Conservation (phyloP, 306 rosid genomes). For the Pterocarpus santalinus region DNA sequence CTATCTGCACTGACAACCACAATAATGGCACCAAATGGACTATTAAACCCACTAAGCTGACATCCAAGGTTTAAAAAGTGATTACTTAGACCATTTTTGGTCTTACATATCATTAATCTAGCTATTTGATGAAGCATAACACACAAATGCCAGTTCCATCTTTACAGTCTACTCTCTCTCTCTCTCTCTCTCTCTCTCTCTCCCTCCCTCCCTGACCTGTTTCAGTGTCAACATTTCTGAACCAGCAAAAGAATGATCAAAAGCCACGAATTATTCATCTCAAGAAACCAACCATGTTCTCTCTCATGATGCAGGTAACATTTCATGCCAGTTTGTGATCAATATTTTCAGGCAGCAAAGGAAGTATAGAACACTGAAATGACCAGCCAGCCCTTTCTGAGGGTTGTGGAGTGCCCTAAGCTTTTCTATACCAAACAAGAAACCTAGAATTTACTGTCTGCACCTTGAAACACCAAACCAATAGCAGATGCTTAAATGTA, state of each 20-base stretch:
- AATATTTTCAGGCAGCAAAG: slow-evolving; percentile 7
- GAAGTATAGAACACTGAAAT: background rate
- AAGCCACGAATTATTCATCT: background rate
- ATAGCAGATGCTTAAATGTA: background rate
- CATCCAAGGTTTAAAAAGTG: background rate
- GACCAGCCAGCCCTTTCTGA: background rate
- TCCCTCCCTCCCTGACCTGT: background rate
- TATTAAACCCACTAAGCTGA: background rate
- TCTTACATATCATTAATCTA: background rate
- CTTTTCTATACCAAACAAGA: background rate
- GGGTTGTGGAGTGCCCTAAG: background rate
- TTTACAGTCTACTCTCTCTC: background rate
- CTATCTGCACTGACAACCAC: slow-evolving; percentile 13
- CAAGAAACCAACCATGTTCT: background rate
- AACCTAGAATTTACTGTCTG: background rate
- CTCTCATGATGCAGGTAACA: background rate
- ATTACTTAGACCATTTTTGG: background rate
- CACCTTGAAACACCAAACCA: background rate
- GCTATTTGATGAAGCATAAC: too few relatives aligned
- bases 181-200: too few relatives aligned
- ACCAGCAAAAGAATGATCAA: background rate
- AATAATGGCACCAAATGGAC: background rate
- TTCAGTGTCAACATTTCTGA: slow-evolving; percentile 2
- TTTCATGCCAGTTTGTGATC: background rate
- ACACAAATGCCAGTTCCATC: background rate